These are phyloP conservation scores for Coelastrella sp. DNA, from an alignment of 139 green algal genomes.

Conservation along the genomic window DNA sequence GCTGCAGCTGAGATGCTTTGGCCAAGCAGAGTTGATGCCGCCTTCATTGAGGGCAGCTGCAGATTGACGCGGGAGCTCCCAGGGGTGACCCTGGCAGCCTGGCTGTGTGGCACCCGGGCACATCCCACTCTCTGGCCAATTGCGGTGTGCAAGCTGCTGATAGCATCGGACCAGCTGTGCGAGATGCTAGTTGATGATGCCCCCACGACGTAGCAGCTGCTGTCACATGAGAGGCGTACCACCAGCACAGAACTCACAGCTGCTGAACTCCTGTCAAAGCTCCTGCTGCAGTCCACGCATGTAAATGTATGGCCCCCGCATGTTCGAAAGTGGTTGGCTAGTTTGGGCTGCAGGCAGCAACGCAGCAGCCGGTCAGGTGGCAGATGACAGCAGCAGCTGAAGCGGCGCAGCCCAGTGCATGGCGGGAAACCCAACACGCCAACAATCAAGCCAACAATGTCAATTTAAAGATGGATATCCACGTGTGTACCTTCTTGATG, in stretches of 20 bases:
- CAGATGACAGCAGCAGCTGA: not conserved
- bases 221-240: not conserved
- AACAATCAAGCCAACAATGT: too few relatives aligned
- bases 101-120: too few relatives aligned
- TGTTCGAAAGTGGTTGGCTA: slow-evolving; percentile 71
- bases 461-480: too few relatives aligned
- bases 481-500: slow-evolving; percentile 86
- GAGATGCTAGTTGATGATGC: too few relatives aligned
- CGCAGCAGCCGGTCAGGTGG: not conserved
- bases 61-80: too few relatives aligned
- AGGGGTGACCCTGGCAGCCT: too few relatives aligned
- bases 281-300: slow-evolving; percentile 90
- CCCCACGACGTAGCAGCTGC: not conserved
- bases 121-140: too few relatives aligned
- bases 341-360: slow-evolving; percentile 77
- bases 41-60: too few relatives aligned
- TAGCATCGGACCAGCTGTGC: too few relatives aligned
- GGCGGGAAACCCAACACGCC: too few relatives aligned
- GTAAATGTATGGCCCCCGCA: slow-evolving; percentile 81
- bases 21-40: too few relatives aligned
- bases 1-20: not conserved
- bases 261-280: slow-evolving; percentile 78
- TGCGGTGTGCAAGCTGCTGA: too few relatives aligned
- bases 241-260: slow-evolving; percentile 54
- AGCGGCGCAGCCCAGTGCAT: not conserved